These are phyloP conservation scores for Lathyrus oleraceus DNA, from an alignment of 306 rosid genomes.

Conservation along the genomic window DNA sequence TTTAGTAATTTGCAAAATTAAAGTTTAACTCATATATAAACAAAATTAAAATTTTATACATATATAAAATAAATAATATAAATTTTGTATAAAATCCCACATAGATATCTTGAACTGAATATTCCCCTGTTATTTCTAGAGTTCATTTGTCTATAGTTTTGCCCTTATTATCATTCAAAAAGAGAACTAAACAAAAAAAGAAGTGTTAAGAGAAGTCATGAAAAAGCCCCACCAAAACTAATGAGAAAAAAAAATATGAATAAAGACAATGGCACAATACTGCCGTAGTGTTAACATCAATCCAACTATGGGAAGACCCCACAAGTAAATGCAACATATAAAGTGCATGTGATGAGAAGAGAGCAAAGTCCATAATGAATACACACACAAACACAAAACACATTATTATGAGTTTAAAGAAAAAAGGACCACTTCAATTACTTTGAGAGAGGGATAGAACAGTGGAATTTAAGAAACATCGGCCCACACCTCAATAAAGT, in stretches of 20 bases:
- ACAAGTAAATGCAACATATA: slow-evolving; percentile 67
- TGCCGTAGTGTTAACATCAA: slow-evolving; percentile 49
- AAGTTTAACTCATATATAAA: no score
- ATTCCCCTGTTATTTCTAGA: neutral
- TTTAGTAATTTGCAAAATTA: no score
- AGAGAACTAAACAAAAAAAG: slow-evolving; percentile 4
- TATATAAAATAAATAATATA: neutral
- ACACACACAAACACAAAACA: slow-evolving; percentile 43
- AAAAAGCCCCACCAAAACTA: slow-evolving; percentile 38
- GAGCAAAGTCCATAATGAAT: slow-evolving; percentile 45
- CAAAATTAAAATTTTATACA: neutral
- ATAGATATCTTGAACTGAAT: neutral
- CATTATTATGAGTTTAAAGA: slow-evolving; percentile 20
- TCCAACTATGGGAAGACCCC: slow-evolving; percentile 55
- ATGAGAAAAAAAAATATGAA: slow-evolving; percentile 10
- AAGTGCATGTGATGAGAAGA: slow-evolving; percentile 54
- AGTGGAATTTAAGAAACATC: slow-evolving; percentile 70
- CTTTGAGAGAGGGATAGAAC: slow-evolving; percentile 45
- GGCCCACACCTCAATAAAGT: slow-evolving; percentile 65
- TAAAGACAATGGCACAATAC: slow-evolving; percentile 41
- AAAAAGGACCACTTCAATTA: slow-evolving; percentile 48
- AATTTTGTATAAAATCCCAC: neutral
- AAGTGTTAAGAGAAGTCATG: slow-evolving; percentile 18
- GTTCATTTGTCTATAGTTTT: neutral
- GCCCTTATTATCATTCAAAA: slow-evolving; percentile 8